These are phyloP conservation scores for Cutaneotrichosporon sp. DNA, from an alignment of 1,284 basidiomycete species.

Conservation along the genomic window DNA sequence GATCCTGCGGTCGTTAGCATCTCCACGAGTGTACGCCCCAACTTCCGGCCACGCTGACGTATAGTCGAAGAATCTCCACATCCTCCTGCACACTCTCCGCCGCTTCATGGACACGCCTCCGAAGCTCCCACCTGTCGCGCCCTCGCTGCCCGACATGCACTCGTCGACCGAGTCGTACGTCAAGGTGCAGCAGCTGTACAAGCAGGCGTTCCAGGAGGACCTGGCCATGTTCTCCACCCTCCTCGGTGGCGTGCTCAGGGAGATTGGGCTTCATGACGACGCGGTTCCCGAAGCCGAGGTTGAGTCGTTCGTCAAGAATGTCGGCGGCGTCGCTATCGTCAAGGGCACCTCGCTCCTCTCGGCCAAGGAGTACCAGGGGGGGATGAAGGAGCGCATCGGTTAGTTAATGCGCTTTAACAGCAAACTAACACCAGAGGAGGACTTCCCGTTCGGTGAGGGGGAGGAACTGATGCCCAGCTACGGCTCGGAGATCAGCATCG, in stretches of 20 bases:
- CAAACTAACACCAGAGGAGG: constrained; percentile 17
- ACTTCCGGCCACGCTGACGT: constrained; percentile 1
- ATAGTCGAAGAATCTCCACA: constrained; percentile 71
- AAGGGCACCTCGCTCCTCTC: constrained; percentile 67
- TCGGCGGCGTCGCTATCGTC: constrained; percentile 75
- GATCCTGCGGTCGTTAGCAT: constrained; percentile 59
- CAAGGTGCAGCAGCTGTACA: constrained; percentile 51
- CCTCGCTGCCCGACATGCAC: constrained; percentile 93
- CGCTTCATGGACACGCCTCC: constrained; percentile 57
- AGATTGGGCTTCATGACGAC: constrained; percentile 46
- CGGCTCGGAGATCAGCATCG: constrained; percentile 32
- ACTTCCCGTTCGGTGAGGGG: constrained; percentile 23
- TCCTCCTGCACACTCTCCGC: constrained; percentile 76
- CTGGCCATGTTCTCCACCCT: constrained; percentile 43
- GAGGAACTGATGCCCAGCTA: constrained; percentile 8
- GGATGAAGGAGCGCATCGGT: constrained; percentile 60
- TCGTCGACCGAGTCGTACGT: constrained; percentile 77
- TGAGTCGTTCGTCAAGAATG: constrained; percentile 86
- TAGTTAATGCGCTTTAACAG: neutral
- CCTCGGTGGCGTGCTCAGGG: constrained; percentile 41
- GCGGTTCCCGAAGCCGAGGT: constrained; percentile 59
- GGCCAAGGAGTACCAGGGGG: constrained; percentile 58
- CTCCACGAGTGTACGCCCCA: constrained; percentile 44
- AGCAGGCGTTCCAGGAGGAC: constrained; percentile 44
- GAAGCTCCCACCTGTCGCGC: constrained; percentile 60